phyloP scores from a whole-genome alignment of 148 eudicot genomes.

The Vaccinium corymbosum region DNA sequence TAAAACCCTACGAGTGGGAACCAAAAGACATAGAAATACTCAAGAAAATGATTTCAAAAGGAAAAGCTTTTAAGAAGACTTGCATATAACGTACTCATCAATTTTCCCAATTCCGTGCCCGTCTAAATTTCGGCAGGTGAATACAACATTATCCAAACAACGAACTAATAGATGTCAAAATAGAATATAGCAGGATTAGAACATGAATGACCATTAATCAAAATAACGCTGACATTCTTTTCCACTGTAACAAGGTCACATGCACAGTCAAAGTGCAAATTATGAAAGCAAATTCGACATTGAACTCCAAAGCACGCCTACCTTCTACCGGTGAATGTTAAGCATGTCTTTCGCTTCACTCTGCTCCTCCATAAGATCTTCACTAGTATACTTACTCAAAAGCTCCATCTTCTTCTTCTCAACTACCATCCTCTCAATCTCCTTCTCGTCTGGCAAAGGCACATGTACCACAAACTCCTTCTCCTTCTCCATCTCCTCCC shows the following conservation, averaged over 20 bases:
- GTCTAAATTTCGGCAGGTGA: not conserved
- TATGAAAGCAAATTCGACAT: not conserved
- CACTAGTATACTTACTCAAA: slow-evolving; percentile 76
- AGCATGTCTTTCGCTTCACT: slow-evolving; percentile 81
- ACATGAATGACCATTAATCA: not conserved
- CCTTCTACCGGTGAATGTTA: slow-evolving; percentile 63
- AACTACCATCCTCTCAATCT: slow-evolving; percentile 88
- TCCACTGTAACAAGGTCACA: not conserved
- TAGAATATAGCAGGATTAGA: not conserved
- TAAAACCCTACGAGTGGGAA: not conserved
- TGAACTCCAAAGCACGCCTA: not conserved
- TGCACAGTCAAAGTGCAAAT: not conserved
- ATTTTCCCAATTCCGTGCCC: not conserved
- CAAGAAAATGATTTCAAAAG: not conserved
- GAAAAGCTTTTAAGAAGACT: not conserved
- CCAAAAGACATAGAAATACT: not conserved
- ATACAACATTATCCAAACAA: not conserved
- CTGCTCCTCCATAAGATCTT: slow-evolving; percentile 71
- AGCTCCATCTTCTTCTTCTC: slow-evolving; percentile 96
- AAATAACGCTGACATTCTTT: not conserved
- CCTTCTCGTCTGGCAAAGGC: slow-evolving; percentile 86
- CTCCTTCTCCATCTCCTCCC: slow-evolving; percentile 45
- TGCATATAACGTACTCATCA: not conserved
- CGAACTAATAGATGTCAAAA: not conserved
- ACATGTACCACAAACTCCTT: slow-evolving; percentile 89